Percentiles rank a stretch among this genome's conserved stretches.
Conservation (phyloP, 148 eudicot species). For the Spergularia marina region DNA sequence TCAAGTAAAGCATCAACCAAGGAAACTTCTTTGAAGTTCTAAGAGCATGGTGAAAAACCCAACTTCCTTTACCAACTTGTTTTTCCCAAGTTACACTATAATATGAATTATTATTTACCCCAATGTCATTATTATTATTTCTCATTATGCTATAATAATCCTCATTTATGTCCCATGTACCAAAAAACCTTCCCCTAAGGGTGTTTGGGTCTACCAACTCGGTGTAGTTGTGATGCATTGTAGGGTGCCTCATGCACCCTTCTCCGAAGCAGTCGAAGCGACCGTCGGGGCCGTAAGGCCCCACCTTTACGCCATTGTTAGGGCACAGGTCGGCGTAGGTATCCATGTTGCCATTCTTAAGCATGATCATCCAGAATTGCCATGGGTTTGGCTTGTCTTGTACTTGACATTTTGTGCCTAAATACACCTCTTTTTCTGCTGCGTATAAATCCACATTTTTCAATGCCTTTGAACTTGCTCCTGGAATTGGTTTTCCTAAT, state of each 20-base stretch:
- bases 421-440: slow-evolving; percentile 38
- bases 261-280: slow-evolving; percentile 44
- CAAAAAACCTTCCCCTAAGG: slow-evolving; percentile 37
- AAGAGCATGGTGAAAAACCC: slow-evolving; percentile 44
- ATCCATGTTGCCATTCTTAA: slow-evolving; percentile 51
- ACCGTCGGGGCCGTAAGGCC: slow-evolving; percentile 27
- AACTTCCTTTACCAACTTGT: slow-evolving; percentile 43
- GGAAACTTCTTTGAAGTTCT: slow-evolving; percentile 41
- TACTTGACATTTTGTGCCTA: slow-evolving; percentile 43
- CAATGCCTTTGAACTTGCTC: slow-evolving; percentile 8
- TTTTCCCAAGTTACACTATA: slow-evolving; percentile 45
- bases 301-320: slow-evolving; percentile 31
- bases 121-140: background rate
- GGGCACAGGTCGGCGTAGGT: slow-evolving; percentile 39
- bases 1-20: slow-evolving; percentile 58
- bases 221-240: slow-evolving; percentile 40
- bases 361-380: slow-evolving; percentile 67
- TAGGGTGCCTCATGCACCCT: slow-evolving; percentile 50
- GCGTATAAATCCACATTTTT: slow-evolving; percentile 37
- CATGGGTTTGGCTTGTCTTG: slow-evolving; percentile 43
- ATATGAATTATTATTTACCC: slow-evolving; percentile 23
- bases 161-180: slow-evolving; percentile 45
- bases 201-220: slow-evolving; percentile 14
- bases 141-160: background rate
- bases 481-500: slow-evolving; percentile 35